These are phyloP conservation scores for Cladosporium oxysporum DNA, from an alignment of 2,329 filamentous ascomycete genomes.

Conservation along the genomic window DNA sequence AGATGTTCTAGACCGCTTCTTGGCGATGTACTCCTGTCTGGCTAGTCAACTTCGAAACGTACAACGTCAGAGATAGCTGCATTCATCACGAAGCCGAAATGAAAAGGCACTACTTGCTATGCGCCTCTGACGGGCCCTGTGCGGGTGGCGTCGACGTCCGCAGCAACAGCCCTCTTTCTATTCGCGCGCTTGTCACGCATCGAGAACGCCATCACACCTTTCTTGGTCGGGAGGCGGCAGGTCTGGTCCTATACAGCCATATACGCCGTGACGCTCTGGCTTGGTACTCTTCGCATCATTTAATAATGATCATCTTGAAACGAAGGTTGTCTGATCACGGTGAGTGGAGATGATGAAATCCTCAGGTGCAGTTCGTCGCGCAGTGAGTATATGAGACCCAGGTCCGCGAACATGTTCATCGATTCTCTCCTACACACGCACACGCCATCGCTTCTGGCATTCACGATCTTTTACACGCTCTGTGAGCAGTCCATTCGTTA, in stretches of 20 bases:
- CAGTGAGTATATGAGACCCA: conserved; percentile 3
- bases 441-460: conserved; percentile 13
- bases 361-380: neutral
- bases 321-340: neutral
- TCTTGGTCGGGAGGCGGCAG: conserved; percentile 2
- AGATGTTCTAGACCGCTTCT: conserved; percentile 13
- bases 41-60: conserved; percentile 18
- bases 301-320: conserved; percentile 1
- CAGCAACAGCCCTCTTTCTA: neutral
- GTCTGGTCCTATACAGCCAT: neutral
- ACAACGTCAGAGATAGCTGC: conserved; percentile 17
- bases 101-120: conserved; percentile 8
- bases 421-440: neutral
- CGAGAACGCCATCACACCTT: conserved; percentile 5
- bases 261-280: conserved; percentile 4
- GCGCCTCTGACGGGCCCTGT: conserved; percentile 8
- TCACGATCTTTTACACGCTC: conserved; percentile 30
- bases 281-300: neutral
- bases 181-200: conserved; percentile 7
- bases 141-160: neutral
- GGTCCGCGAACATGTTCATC: neutral
- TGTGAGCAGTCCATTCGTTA: conserved; percentile 36
- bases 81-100: conserved; percentile 12
- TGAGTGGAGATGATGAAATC: neutral
- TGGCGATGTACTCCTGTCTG: conserved; percentile 11